Percentiles rank a stretch among this genome's conserved stretches.
Conservation (phyloP, 1,284 basidiomycete species). For the Austroboletus novae-zelandiae region DNA sequence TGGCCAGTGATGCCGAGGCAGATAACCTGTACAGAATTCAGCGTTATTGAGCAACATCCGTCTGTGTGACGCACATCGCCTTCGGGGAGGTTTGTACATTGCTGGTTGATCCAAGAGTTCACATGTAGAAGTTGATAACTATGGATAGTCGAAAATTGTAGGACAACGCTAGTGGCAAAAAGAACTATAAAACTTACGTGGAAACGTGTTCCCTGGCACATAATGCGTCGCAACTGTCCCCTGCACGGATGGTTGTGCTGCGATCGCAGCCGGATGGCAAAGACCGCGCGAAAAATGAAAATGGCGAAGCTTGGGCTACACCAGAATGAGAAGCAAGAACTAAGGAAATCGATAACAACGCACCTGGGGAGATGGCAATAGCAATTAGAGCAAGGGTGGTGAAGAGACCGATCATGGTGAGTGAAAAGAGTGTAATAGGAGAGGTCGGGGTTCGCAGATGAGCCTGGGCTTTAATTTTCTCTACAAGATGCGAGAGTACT, state of each 20-base stretch:
- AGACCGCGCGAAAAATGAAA: not conserved
- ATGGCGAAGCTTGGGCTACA: slow-evolving; percentile 10
- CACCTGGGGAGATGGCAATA: slow-evolving; percentile 15
- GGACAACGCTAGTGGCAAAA: not conserved
- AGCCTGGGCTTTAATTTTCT: too few species aligned
- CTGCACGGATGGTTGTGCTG: slow-evolving; percentile 36
- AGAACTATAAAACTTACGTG: slow-evolving; percentile 32
- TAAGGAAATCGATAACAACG: not conserved
- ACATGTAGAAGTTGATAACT: slow-evolving; percentile 43
- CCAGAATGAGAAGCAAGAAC: not conserved
- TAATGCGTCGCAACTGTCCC: slow-evolving; percentile 36
- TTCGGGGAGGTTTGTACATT: slow-evolving; percentile 37
- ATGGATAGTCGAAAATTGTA: not conserved
- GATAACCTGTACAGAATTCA: slow-evolving; percentile 24
- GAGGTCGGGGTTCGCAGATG: too few species aligned
- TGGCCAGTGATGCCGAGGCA: slow-evolving; percentile 34
- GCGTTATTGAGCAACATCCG: not conserved
- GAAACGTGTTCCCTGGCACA: slow-evolving; percentile 43
- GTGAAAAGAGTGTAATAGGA: too few species aligned
- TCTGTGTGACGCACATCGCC: slow-evolving; percentile 25
- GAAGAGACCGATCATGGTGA: not conserved
- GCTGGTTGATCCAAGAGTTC: slow-evolving; percentile 36
- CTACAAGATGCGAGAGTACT: too few species aligned
- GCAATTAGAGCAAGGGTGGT: slow-evolving; percentile 22
- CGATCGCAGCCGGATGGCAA: slow-evolving; percentile 37